Evolutionary conservation across 805 yeast genomes (phyloP), one percentile per base, ranked within the genome.

Genomic region (Yarrowia osloensis): DNA sequence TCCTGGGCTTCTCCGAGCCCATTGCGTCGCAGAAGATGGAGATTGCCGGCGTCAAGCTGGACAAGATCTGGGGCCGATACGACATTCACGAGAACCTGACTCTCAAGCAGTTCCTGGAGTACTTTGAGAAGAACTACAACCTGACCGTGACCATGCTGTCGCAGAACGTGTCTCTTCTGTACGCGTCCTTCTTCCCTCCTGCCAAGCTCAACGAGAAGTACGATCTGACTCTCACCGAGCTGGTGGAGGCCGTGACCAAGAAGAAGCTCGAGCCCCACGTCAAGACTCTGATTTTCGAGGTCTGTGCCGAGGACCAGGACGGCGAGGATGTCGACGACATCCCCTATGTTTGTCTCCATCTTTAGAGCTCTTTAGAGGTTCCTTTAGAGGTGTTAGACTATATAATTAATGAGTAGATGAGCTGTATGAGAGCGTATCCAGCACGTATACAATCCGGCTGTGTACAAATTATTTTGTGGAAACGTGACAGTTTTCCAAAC

Each of bases 1-100:
- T 95, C 81, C 86, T 95, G 75, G 98, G 97, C 8, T 95, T 95
- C 77, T 91, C 97, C 12, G 99, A 95, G 80, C 99, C 99, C 65
- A 87, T 95, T 73, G 88, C 88, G 57, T 91, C 97, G 42, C 85
- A 89, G 55, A 87, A 90, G 78, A 89, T 90, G 67, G 86, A 88
- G 75, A 93, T 92, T 78, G 82, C 78, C 62, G 84, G 78, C 68
- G 90, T 88, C 75, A 82, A 82, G 70, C 88, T 90, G 74, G 99
- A 95, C 78, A 86, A 84, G 77, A 91, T 94, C 73, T 95, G 99
- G 99, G 97, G 91, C 74, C 85, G 98, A 77, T 94, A 94, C 77
- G 94, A 89, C 73, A 79, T 94, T 63, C 35, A 72, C 28, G 74
- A 72, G 47, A 88, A 93, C 74, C 78, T 90, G 65, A 90, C 95